Percentiles rank a stretch among this genome's conserved stretches.
Evolutionary conservation across 257 asterid genomes (phyloP).

Genomic region (Solanum etuberosum): DNA sequence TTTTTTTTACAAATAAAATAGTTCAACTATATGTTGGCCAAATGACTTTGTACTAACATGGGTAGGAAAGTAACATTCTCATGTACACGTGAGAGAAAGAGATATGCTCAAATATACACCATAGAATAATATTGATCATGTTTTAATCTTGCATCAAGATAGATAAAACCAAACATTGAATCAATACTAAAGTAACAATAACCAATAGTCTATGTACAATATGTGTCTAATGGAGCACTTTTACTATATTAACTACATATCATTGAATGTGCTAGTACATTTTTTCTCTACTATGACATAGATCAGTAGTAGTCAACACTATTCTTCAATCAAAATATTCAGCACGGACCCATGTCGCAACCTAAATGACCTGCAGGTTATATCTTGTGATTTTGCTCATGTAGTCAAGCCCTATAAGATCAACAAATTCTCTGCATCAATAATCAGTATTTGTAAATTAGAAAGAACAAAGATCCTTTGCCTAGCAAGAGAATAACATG

Average conservation of each 20-base stretch:
- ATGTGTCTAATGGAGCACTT: too few species aligned
- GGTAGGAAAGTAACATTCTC: neutral
- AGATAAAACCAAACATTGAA: neutral
- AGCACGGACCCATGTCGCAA: neutral
- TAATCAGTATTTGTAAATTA: neutral
- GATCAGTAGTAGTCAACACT: neutral
- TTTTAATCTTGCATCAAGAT: neutral
- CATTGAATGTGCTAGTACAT: neutral
- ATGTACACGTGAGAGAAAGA: neutral
- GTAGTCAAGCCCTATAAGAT: neutral
- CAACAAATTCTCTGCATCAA: neutral
- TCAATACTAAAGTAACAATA: too few species aligned
- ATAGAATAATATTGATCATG: neutral
- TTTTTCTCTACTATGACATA: neutral
- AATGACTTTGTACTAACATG: neutral
- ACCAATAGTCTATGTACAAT: too few species aligned
- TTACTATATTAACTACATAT: neutral
- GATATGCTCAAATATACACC: neutral
- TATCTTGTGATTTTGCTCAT: neutral
- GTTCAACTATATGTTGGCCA: neutral
- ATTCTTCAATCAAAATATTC: neutral
- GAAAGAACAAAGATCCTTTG: neutral
- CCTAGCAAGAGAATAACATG: neutral
- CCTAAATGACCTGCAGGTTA: neutral
- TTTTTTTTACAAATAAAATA: neutral